These are phyloP conservation scores for Penicillium nucicola DNA, from an alignment of 495 filamentous ascomycete species.

Conservation along the genomic window DNA sequence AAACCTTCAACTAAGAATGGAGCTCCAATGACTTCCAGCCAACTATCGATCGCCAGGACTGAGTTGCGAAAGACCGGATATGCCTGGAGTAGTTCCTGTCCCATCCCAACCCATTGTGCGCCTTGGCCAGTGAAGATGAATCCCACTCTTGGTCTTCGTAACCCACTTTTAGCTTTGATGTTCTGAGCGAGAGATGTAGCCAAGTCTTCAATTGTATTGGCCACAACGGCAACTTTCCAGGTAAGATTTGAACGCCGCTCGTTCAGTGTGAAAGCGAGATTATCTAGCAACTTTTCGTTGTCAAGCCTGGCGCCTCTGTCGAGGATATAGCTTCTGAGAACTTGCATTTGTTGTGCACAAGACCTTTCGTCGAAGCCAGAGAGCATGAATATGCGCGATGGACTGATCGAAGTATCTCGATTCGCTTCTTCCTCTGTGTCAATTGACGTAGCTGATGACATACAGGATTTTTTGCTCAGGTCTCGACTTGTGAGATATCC, in stretches of 20 bases:
- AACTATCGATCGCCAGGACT: conserved; percentile 16
- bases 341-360: conserved; percentile 1
- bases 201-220: conserved; percentile 3
- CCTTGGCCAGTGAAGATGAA: conserved; percentile 46
- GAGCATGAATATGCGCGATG: conserved; percentile 11
- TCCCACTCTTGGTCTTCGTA: background rate
- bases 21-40: conserved; percentile 21
- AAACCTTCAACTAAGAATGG: conserved; percentile 14
- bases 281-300: conserved; percentile 10
- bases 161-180: background rate
- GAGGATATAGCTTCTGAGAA: conserved; percentile 10
- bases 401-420: background rate
- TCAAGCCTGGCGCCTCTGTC: background rate
- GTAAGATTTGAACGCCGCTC: conserved; percentile 19
- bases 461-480: background rate
- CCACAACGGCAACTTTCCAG: conserved; percentile 20
- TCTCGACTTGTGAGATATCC: conserved; percentile 4
- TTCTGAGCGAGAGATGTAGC: conserved; percentile 1
- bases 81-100: conserved; percentile 28
- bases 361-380: conserved; percentile 17
- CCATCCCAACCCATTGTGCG: conserved; percentile 38
- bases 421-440: no score
- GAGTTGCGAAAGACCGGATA: conserved; percentile 34
- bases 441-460: background rate
- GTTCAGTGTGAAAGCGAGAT: conserved; percentile 30